Conservation (phyloP, 768 basidiomycete species). For the Galerina marginata region DNA sequence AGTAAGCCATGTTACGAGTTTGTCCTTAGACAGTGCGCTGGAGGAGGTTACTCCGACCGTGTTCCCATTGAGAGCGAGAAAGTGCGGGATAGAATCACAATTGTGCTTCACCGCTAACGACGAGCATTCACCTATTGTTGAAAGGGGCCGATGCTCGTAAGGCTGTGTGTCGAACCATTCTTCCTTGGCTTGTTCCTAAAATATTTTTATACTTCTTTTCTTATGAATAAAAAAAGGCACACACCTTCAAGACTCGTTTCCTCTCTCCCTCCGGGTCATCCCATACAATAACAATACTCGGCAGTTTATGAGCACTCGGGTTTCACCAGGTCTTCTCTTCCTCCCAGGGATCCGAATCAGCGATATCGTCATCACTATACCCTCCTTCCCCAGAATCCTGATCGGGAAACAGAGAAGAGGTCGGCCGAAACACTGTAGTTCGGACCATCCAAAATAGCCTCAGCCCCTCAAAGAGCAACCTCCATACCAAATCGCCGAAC, state of each 20-base stretch:
- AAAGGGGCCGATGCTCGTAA: constrained; percentile 84
- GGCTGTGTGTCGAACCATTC: constrained; percentile 74
- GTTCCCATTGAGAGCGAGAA: constrained; percentile 59
- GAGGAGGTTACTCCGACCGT: constrained; percentile 24
- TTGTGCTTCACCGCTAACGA: constrained; percentile 86
- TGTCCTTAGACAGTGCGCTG: constrained; percentile 54
- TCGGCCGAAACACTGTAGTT: background rate
- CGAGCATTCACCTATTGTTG: constrained; percentile 68
- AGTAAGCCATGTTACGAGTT: constrained; percentile 79
- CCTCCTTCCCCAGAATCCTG: constrained; percentile 4
- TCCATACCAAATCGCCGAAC: constrained; percentile 80
- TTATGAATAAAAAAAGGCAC: background rate
- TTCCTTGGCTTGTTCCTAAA: constrained; percentile 34
- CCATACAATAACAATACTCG: constrained; percentile 55
- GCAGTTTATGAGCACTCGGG: constrained; percentile 69
- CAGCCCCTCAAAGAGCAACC: constrained; percentile 67
- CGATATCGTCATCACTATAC: constrained; percentile 9
- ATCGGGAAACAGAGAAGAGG: constrained; percentile 21
- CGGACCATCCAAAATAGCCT: constrained; percentile 28
- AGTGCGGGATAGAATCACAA: constrained; percentile 84
- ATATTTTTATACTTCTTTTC: background rate
- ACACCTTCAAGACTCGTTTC: constrained; percentile 40
- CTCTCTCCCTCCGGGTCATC: constrained; percentile 35
- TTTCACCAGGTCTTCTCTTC: constrained; percentile 83
- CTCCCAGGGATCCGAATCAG: constrained; percentile 55